These are phyloP conservation scores for Bacidia rubella DNA, from an alignment of 495 filamentous ascomycete species.

Conservation along the genomic window DNA sequence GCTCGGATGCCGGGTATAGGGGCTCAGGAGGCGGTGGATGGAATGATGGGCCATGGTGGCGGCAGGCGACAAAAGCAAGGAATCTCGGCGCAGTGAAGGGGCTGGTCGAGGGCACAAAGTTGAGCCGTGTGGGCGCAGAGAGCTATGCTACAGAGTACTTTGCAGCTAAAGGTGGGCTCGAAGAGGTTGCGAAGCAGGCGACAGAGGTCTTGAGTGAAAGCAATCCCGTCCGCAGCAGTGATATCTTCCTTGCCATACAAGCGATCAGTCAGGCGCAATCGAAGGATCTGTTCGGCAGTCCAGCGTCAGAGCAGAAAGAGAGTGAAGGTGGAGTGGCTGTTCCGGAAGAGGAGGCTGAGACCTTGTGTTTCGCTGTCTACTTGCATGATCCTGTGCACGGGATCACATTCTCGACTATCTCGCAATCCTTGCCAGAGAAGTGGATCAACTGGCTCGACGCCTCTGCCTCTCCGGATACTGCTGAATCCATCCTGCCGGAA, in stretches of 20 bases:
- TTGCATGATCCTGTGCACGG: conserved; percentile 86
- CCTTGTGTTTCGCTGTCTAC: conserved; percentile 77
- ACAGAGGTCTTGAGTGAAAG: conserved; percentile 59
- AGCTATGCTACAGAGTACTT: conserved; percentile 76
- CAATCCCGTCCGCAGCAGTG: conserved; percentile 81
- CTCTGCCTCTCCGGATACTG: conserved; percentile 27
- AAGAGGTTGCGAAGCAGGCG: conserved; percentile 62
- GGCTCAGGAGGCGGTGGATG: conserved; percentile 47
- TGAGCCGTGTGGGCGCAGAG: conserved; percentile 77
- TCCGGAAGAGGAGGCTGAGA: conserved; percentile 33
- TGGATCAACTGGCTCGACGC: conserved; percentile 94
- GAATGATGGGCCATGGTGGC: conserved; percentile 96
- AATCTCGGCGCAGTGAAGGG: conserved; percentile 72
- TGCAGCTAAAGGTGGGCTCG: conserved; percentile 59
- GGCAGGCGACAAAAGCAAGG: conserved; percentile 52
- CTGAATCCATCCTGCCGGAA: conserved; percentile 45
- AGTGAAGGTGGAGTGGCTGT: conserved; percentile 39
- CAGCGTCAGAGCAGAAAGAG: conserved; percentile 36
- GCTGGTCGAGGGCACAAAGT: conserved; percentile 73
- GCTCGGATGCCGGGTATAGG: conserved; percentile 44
- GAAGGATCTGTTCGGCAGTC: conserved; percentile 52
- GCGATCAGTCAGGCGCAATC: conserved; percentile 54
- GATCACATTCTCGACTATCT: conserved; percentile 73
- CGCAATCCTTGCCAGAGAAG: conserved; percentile 67
- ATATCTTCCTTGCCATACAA: conserved; percentile 91